phyloP scores from a whole-genome alignment of 1,284 basidiomycete species.

The Rhodotorula sp. region DNA sequence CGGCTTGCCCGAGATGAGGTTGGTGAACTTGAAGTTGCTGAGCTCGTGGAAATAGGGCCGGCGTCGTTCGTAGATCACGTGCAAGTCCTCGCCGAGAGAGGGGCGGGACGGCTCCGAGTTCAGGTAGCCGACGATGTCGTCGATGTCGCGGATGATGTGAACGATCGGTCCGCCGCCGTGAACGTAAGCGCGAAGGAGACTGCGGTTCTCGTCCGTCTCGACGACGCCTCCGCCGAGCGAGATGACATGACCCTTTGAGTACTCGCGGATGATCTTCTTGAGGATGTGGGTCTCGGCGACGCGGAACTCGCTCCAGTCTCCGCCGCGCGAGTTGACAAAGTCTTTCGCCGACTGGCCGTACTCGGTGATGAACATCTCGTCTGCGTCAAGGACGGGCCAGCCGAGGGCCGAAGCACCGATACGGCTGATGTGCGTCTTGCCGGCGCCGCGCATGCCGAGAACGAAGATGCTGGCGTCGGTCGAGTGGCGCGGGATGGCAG shows the following conservation, averaged over 20 bases:
- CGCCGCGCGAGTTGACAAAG: constrained; percentile 65
- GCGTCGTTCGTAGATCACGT: constrained; percentile 77
- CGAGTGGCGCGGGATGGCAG: constrained; percentile 39
- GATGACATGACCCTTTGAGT: constrained; percentile 64
- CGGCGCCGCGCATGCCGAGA: constrained; percentile 88
- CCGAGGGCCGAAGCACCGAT: constrained; percentile 71
- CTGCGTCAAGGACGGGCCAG: constrained; percentile 84
- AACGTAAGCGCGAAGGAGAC: constrained; percentile 68
- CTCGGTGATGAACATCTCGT: constrained; percentile 56
- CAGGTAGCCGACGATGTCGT: constrained; percentile 74
- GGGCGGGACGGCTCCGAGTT: constrained; percentile 71
- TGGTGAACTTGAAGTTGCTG: constrained; percentile 79
- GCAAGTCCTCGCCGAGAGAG: constrained; percentile 79
- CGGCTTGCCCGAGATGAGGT: constrained; percentile 58
- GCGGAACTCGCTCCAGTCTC: constrained; percentile 75
- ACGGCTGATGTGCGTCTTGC: constrained; percentile 85
- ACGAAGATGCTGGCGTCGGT: constrained; percentile 70
- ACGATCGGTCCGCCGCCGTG: constrained; percentile 63
- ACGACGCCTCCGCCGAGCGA: constrained; percentile 96
- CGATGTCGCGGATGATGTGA: constrained; percentile 66
- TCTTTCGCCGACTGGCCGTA: constrained; percentile 60
- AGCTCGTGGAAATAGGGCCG: constrained; percentile 86
- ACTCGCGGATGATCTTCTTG: constrained; percentile 46
- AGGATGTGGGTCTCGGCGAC: constrained; percentile 49
- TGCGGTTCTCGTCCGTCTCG: constrained; percentile 72